Percentiles rank a stretch among this genome's conserved stretches.
Conservation (phyloP, 352 stramenopile species). For the Phytophthora pseudosyringae region DNA sequence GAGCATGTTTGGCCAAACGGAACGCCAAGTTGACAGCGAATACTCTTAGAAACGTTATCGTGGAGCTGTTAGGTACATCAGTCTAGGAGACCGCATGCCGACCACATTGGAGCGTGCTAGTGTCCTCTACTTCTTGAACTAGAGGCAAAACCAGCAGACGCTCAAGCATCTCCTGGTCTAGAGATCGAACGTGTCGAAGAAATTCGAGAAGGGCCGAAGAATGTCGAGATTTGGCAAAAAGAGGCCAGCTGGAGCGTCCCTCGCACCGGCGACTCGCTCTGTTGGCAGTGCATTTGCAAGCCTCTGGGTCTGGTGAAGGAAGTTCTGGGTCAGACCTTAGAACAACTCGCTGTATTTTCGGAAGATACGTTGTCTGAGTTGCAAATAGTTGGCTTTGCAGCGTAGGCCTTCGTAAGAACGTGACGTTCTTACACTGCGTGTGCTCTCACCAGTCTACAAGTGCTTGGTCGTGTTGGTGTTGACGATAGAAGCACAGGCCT, state of each 20-base stretch:
- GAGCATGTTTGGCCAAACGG: not conserved
- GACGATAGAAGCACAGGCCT: constrained; percentile 17
- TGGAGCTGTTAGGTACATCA: not conserved
- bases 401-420: too few species aligned
- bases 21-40: constrained; percentile 2
- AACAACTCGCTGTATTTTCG: too few species aligned
- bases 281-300: too few species aligned
- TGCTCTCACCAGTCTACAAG: not conserved
- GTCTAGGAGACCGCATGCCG: not conserved
- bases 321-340: too few species aligned
- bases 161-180: not conserved
- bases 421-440: too few species aligned
- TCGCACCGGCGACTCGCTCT: too few species aligned
- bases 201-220: too few species aligned
- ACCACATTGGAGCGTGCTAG: not conserved
- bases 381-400: too few species aligned
- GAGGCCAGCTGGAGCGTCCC: too few species aligned
- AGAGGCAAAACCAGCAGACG: not conserved
- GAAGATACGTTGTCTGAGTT: too few species aligned
- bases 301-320: too few species aligned
- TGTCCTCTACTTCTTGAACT: not conserved
- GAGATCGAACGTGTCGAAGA: not conserved
- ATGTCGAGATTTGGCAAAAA: too few species aligned
- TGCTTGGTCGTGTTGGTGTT: not conserved
- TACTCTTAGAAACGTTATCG: not conserved